These are phyloP conservation scores for Ehretia macrophylla DNA, from an alignment of 257 asterid genomes.

Conservation along the genomic window DNA sequence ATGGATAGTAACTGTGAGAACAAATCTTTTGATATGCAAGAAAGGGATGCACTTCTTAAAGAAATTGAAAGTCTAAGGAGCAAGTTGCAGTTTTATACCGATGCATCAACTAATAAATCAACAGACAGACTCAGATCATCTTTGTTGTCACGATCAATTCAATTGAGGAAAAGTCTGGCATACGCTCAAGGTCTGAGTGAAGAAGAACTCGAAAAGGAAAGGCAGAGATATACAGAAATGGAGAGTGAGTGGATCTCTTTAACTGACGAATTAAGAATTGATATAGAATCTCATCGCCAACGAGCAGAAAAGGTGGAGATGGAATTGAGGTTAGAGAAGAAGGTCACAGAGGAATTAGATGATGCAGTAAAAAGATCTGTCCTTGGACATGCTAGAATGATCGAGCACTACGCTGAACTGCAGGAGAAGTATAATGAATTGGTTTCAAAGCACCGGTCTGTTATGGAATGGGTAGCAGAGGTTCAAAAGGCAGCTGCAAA, in stretches of 20 bases:
- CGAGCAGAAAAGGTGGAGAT: constrained; percentile 66
- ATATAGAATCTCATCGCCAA: constrained; percentile 65
- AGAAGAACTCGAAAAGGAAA: constrained; percentile 83
- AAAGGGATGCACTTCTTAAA: constrained; percentile 59
- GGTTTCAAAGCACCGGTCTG: constrained; percentile 53
- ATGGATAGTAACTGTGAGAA: constrained; percentile 9
- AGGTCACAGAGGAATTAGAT: constrained; percentile 74
- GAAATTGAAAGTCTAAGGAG: constrained; percentile 63
- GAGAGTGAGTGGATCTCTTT: constrained; percentile 97
- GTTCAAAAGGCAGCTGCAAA: constrained; percentile 85
- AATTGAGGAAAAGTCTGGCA: constrained; percentile 62
- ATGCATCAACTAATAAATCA: constrained; percentile 52
- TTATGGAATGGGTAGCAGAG: constrained; percentile 79
- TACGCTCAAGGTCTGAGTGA: constrained; percentile 30
- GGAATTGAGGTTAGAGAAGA: constrained; percentile 77
- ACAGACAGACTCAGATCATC: constrained; percentile 67
- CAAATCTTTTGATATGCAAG: constrained; percentile 40
- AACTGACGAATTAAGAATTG: constrained; percentile 87
- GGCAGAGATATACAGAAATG: constrained; percentile 89
- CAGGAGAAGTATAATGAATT: constrained; percentile 86
- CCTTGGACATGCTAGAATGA: constrained; percentile 77
- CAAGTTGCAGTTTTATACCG: constrained; percentile 50
- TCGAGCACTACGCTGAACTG: constrained; percentile 83
- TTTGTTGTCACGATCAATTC: constrained; percentile 75
- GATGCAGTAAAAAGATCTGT: constrained; percentile 80